Conservation (phyloP, 2,329 filamentous ascomycete species). For the Aspergillus vadensis region DNA sequence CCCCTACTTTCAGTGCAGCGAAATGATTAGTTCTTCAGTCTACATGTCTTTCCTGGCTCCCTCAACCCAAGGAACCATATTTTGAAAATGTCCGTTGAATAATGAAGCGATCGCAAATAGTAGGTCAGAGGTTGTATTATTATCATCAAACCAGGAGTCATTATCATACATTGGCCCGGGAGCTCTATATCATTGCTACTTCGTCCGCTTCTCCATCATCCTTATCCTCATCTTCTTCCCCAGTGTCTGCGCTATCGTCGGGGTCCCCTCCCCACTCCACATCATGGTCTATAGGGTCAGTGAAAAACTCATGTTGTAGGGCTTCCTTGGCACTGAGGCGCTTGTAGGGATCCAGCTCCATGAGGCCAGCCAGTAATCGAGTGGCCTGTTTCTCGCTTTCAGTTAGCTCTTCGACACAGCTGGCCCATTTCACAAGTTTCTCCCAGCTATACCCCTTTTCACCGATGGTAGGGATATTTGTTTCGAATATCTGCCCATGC, state of each 20-base stretch:
- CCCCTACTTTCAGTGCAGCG: no score
- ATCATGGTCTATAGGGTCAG: conserved; percentile 42
- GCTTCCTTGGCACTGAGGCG: conserved; percentile 48
- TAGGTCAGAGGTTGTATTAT: neutral
- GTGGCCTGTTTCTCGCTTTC: conserved; percentile 50
- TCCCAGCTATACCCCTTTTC: conserved; percentile 83
- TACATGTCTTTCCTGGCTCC: no score
- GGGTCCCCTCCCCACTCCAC: conserved; percentile 44
- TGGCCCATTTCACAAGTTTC: conserved; percentile 95
- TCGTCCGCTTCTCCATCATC: conserved; percentile 41
- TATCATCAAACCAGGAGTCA: conserved; percentile 12
- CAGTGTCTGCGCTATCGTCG: conserved; percentile 39
- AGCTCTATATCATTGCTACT: conserved; percentile 39
- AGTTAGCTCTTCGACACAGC: conserved; percentile 66
- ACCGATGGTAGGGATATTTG: conserved; percentile 86
- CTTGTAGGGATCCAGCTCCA: conserved; percentile 48
- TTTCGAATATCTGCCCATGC: conserved; percentile 91
- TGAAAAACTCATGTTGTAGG: conserved; percentile 49
- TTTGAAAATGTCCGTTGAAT: neutral
- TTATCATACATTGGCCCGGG: conserved; percentile 19
- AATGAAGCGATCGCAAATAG: neutral
- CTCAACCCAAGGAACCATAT: neutral
- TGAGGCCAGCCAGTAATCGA: conserved; percentile 44
- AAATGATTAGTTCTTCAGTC: no score
- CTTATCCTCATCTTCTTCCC: conserved; percentile 35